Evolutionary conservation across 2,329 filamentous ascomycete genomes (phyloP).

Genomic region (Leptographium flavum): DNA sequence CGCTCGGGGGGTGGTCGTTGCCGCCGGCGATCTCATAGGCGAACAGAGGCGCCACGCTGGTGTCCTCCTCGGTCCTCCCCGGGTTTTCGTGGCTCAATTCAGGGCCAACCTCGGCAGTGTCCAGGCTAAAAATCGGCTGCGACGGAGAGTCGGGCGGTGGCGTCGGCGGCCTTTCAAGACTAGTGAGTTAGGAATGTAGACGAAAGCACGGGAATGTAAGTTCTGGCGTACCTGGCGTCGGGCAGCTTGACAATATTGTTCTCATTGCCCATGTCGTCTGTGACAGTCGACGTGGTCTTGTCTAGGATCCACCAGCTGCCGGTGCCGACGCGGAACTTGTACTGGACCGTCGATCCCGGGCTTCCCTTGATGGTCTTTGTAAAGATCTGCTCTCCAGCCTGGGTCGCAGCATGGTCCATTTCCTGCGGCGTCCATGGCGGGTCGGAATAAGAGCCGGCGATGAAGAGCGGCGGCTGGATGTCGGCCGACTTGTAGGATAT

Average conservation of each 20-base stretch:
- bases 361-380: slow-evolving; percentile 38
- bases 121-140: background rate
- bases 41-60: slow-evolving; percentile 25
- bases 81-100: slow-evolving; percentile 9
- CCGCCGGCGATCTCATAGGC: slow-evolving; percentile 30
- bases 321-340: slow-evolving; percentile 57
- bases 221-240: slow-evolving; percentile 4
- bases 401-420: slow-evolving; percentile 41
- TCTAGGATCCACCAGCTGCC: slow-evolving; percentile 60
- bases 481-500: slow-evolving; percentile 48
- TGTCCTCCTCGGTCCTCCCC: slow-evolving; percentile 7
- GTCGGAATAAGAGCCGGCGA: slow-evolving; percentile 54
- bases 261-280: slow-evolving; percentile 29
- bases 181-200: too few species aligned
- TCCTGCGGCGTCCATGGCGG: slow-evolving; percentile 54
- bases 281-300: slow-evolving; percentile 39
- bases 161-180: slow-evolving; percentile 6
- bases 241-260: slow-evolving; percentile 31
- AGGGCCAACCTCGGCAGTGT: background rate
- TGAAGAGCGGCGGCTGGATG: slow-evolving; percentile 51
- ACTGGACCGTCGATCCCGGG: slow-evolving; percentile 49
- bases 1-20: slow-evolving; percentile 13
- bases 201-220: background rate
- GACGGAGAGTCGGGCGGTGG: slow-evolving; percentile 10
- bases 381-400: slow-evolving; percentile 43